These are phyloP conservation scores for Cyclotella baltica DNA, from an alignment of 108 stramenopile genomes.

Conservation along the genomic window DNA sequence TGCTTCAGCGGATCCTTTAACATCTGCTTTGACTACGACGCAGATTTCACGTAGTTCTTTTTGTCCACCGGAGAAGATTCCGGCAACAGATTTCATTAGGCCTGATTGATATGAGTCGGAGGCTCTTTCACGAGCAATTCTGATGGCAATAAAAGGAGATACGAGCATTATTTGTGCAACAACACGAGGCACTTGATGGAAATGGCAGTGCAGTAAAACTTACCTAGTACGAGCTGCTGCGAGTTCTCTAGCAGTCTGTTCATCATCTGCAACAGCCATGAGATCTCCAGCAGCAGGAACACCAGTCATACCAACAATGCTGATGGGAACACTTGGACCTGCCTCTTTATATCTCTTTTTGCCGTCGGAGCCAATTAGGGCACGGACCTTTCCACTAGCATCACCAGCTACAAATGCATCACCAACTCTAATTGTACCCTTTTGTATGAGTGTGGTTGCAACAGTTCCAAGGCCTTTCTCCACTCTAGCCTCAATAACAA, in stretches of 20 bases:
- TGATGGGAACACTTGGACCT: slow-evolving; percentile 90
- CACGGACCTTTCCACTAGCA: slow-evolving; percentile 89
- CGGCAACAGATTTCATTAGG: slow-evolving; percentile 81
- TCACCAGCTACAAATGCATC: slow-evolving; percentile 95
- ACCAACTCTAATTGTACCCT: slow-evolving; percentile 93
- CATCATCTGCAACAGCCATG: slow-evolving; percentile 81
- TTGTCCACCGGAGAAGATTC: slow-evolving; percentile 70
- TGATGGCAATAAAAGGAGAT: slow-evolving; percentile 19
- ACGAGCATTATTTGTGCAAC: not conserved
- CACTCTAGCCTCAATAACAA: slow-evolving; percentile 94
- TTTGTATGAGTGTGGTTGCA: slow-evolving; percentile 94
- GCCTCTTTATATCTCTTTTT: slow-evolving; percentile 88
- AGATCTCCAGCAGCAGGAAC: slow-evolving; percentile 92
- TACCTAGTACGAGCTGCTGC: slow-evolving; percentile 76
- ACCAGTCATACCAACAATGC: slow-evolving; percentile 87
- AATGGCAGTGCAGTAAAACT: slow-evolving; percentile 24
- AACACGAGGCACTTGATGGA: not conserved
- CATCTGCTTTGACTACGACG: slow-evolving; percentile 95
- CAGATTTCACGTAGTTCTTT: slow-evolving; percentile 90
- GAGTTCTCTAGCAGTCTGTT: slow-evolving; percentile 82
- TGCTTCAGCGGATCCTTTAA: slow-evolving; percentile 95
- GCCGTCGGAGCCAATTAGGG: slow-evolving; percentile 82
- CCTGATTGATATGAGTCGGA: slow-evolving; percentile 81
- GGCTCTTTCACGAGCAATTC: slow-evolving; percentile 78
- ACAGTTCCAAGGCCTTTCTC: slow-evolving; percentile 94